Percentiles rank a stretch among this genome's conserved stretches.
These are phyloP conservation scores for Echites panduratus DNA, from an alignment of 257 asterid genomes.

Conservation along the genomic window DNA sequence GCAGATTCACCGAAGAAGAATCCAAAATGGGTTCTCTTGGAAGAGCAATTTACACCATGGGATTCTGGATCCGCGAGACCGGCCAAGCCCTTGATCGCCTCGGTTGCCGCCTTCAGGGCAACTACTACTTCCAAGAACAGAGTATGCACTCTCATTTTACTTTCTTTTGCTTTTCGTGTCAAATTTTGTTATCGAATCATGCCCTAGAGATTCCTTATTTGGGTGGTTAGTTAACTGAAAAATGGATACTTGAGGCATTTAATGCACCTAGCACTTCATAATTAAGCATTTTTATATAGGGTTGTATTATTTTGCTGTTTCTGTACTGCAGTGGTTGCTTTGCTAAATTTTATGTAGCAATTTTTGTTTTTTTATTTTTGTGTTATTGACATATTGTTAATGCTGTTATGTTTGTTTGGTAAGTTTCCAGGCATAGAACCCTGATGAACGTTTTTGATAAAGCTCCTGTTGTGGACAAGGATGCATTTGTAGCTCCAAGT, in stretches of 20 bases:
- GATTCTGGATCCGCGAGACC: conserved; percentile 95
- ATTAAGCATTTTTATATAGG: background rate
- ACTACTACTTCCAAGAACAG: conserved; percentile 71
- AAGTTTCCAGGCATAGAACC: conserved; percentile 87
- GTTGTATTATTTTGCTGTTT: background rate
- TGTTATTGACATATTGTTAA: conserved; percentile 9
- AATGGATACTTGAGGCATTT: background rate
- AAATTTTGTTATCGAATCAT: background rate
- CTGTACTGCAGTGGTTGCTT: background rate
- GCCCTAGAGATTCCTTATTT: conserved; percentile 6
- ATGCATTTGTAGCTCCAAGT: conserved; percentile 87
- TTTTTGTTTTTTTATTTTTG: background rate
- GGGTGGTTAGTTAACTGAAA: background rate
- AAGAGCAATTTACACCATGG: conserved; percentile 80
- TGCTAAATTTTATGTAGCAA: background rate
- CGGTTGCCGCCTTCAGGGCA: conserved; percentile 94
- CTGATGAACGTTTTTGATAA: conserved; percentile 84
- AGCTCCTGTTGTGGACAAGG: conserved; percentile 62
- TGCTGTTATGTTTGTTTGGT: conserved; percentile 9
- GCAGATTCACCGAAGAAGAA: background rate
- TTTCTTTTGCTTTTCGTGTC: background rate
- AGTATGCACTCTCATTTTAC: conserved; percentile 28
- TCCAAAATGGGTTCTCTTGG: conserved; percentile 56
- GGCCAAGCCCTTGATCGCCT: conserved; percentile 99
- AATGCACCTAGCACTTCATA: background rate